phyloP scores from a whole-genome alignment of 108 stramenopile species.

The Epithemia pelagica region DNA sequence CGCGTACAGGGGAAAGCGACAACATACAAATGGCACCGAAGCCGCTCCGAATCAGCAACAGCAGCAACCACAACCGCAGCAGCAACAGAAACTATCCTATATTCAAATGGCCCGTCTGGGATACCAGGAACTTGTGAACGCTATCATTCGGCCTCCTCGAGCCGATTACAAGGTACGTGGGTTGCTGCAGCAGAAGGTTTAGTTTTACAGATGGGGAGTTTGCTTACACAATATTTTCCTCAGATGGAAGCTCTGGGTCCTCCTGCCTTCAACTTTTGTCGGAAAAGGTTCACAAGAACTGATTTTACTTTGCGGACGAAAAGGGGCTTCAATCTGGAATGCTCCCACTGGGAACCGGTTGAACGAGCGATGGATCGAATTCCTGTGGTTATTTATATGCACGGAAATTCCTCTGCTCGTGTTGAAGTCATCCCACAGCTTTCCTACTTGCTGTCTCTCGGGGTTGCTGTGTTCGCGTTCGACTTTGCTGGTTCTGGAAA shows the following conservation, averaged over 20 bases:
- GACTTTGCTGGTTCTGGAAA: constrained; percentile 98
- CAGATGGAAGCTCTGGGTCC: constrained; percentile 80
- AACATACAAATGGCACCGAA: constrained; percentile 27
- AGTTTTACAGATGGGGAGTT: constrained; percentile 1
- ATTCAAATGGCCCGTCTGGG: constrained; percentile 79
- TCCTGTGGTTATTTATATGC: constrained; percentile 88
- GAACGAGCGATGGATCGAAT: constrained; percentile 72
- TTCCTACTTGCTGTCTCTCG: constrained; percentile 81
- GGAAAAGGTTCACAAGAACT: constrained; percentile 84
- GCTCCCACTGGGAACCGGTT: constrained; percentile 95
- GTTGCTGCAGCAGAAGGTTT: constrained; percentile 5
- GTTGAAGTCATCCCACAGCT: constrained; percentile 88
- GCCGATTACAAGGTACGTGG: constrained; percentile 77
- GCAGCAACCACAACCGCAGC: constrained; percentile 17
- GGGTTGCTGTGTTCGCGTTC: constrained; percentile 92
- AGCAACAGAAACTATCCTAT: constrained; percentile 46
- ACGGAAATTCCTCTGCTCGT: constrained; percentile 87
- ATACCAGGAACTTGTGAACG: constrained; percentile 93
- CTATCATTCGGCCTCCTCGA: constrained; percentile 96
- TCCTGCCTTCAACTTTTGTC: constrained; percentile 78
- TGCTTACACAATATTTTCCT: neutral
- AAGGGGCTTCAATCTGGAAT: constrained; percentile 81
- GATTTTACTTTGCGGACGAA: constrained; percentile 91
- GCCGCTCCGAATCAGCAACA: constrained; percentile 15
- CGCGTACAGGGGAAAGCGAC: constrained; percentile 29